These are phyloP conservation scores for Neurospora sublineolata DNA, from an alignment of 495 filamentous ascomycete species.

Conservation along the genomic window DNA sequence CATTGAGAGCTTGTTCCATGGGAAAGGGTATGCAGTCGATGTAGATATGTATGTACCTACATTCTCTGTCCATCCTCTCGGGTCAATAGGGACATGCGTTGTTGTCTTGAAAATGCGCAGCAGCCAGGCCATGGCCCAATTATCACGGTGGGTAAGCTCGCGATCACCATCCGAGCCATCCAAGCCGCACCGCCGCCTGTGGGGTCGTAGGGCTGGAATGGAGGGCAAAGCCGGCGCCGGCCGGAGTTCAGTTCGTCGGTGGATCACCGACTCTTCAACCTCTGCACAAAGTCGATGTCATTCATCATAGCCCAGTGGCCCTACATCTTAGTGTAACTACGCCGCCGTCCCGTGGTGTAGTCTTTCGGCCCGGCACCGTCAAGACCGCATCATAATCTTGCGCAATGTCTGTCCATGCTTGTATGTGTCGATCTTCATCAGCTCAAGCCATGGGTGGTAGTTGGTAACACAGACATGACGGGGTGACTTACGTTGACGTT, in stretches of 20 bases:
- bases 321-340: neutral
- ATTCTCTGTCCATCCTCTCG: neutral
- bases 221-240: slow-evolving; percentile 1
- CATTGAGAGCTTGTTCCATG: slow-evolving; percentile 5
- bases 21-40: neutral
- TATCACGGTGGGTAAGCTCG: neutral
- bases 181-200: neutral
- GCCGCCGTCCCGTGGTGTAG: neutral
- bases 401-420: neutral
- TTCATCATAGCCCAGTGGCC: neutral
- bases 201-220: slow-evolving; percentile 18
- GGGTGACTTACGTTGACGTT: neutral
- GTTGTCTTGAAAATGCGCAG: neutral
- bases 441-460: neutral
- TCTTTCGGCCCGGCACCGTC: neutral
- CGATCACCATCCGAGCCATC: neutral
- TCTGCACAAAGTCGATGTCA: neutral
- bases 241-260: neutral
- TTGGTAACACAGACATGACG: neutral
- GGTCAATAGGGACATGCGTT: neutral
- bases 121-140: neutral
- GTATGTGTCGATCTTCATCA: neutral
- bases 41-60: neutral
- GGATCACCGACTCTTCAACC: neutral
- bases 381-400: neutral